Evolutionary conservation across 129 eudicot species (phyloP).

Genomic region (Flaveria linearis): DNA sequence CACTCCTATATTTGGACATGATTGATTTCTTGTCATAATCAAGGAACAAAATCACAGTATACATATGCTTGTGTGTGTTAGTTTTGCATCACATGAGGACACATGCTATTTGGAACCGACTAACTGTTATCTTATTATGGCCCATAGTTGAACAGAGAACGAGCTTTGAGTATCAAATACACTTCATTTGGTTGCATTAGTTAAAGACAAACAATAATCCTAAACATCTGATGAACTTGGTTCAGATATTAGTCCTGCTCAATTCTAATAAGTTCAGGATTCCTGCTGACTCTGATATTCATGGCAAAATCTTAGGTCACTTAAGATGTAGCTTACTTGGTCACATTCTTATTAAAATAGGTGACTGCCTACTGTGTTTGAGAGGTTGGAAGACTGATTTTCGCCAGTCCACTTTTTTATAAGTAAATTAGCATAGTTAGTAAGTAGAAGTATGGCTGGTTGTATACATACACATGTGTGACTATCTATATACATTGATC

Average conservation of each 20-base stretch:
- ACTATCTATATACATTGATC: no score
- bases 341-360: neutral
- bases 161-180: no score
- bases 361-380: neutral
- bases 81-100: no score
- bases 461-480: no score
- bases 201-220: neutral
- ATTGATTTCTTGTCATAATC: neutral
- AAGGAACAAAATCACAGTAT: neutral
- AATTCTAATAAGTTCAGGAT: conserved; percentile 1
- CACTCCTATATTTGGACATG: neutral
- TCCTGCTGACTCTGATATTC: neutral
- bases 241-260: neutral
- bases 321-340: conserved; percentile 11
- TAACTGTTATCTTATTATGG: no score
- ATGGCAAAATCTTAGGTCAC: neutral
- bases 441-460: no score
- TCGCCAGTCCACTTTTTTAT: neutral
- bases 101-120: no score
- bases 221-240: neutral
- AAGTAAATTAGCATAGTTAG: no score
- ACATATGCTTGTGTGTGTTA: neutral
- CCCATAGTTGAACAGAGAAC: no score
- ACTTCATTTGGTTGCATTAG: no score
- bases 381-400: conserved; percentile 12